Conservation (phyloP, 2,329 filamentous ascomycete genomes). For the Diaporthe nobilis region DNA sequence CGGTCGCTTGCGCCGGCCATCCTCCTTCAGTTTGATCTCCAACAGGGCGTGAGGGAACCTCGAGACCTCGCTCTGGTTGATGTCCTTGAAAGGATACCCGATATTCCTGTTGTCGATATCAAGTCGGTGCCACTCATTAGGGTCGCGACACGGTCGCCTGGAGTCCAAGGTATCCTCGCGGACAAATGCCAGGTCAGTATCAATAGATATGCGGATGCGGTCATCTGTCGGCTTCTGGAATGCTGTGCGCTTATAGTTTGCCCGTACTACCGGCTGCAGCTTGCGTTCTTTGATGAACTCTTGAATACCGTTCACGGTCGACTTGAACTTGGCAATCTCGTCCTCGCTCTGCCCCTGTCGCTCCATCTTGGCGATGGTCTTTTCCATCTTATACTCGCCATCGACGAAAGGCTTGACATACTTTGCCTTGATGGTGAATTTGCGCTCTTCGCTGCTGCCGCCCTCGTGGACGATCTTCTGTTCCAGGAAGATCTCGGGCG, state of each 20-base stretch:
- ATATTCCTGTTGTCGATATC: constrained; percentile 89
- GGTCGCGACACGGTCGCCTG: constrained; percentile 89
- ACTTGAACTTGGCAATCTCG: constrained; percentile 78
- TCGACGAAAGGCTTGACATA: constrained; percentile 90
- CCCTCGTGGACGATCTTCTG: constrained; percentile 88
- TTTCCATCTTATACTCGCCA: constrained; percentile 92
- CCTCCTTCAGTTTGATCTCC: constrained; percentile 89
- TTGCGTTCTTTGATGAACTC: constrained; percentile 82
- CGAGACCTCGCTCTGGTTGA: constrained; percentile 91
- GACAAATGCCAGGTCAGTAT: constrained; percentile 93
- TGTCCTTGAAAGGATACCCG: constrained; percentile 87
- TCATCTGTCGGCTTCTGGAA: constrained; percentile 97
- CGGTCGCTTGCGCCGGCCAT: constrained; percentile 75
- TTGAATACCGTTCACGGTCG: constrained; percentile 83
- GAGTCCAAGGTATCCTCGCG: constrained; percentile 82
- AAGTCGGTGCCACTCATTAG: constrained; percentile 88
- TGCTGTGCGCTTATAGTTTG: constrained; percentile 93
- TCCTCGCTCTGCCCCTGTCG: constrained; percentile 77
- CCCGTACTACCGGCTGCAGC: constrained; percentile 87
- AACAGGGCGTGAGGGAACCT: constrained; percentile 92
- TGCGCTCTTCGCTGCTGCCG: constrained; percentile 82
- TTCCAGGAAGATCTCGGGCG: constrained; percentile 87
- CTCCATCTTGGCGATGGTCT: constrained; percentile 89
- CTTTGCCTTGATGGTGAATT: constrained; percentile 92
- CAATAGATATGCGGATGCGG: constrained; percentile 90